phyloP scores from a whole-genome alignment of 208 protist species.

The Zelonia costaricensis region DNA sequence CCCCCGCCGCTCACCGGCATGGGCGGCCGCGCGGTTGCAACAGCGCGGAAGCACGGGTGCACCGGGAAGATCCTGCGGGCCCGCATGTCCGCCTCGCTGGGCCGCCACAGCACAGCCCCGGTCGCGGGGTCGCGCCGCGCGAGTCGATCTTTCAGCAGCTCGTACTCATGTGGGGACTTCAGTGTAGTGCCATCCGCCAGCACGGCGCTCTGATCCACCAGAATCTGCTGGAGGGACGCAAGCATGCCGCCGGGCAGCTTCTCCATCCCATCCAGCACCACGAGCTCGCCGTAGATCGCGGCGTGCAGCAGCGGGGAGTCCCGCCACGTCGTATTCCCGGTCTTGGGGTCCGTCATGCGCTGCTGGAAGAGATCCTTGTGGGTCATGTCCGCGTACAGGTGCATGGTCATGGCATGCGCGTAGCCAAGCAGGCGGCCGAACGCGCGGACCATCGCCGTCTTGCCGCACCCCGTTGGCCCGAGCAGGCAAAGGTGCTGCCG shows the following conservation, averaged over 20 bases:
- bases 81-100: slow-evolving; percentile 53
- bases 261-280: slow-evolving; percentile 94
- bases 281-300: slow-evolving; percentile 79
- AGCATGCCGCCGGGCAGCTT: slow-evolving; percentile 80
- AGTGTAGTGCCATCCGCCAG: slow-evolving; percentile 90
- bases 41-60: slow-evolving; percentile 91
- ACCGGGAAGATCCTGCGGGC: slow-evolving; percentile 67
- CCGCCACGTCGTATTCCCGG: slow-evolving; percentile 91
- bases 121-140: slow-evolving; percentile 11
- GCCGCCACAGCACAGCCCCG: slow-evolving; percentile 14
- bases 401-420: slow-evolving; percentile 57
- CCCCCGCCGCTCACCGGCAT: slow-evolving; percentile 9
- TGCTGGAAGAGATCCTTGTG: slow-evolving; percentile 94
- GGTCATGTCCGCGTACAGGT: slow-evolving; percentile 95
- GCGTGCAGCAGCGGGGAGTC: slow-evolving; percentile 84
- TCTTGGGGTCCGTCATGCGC: slow-evolving; percentile 75
- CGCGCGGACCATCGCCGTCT: slow-evolving; percentile 76
- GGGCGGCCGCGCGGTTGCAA: slow-evolving; percentile 78
- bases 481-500: slow-evolving; percentile 84
- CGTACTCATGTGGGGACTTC: slow-evolving; percentile 60
- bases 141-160: slow-evolving; percentile 56
- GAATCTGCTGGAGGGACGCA: slow-evolving; percentile 74
- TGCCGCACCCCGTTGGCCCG: slow-evolving; percentile 89
- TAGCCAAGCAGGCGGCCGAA: slow-evolving; percentile 83
- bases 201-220: slow-evolving; percentile 75